Evolutionary conservation across 2,329 filamentous ascomycete genomes (phyloP).

Genomic region (Fonsecaea pedrosoi): DNA sequence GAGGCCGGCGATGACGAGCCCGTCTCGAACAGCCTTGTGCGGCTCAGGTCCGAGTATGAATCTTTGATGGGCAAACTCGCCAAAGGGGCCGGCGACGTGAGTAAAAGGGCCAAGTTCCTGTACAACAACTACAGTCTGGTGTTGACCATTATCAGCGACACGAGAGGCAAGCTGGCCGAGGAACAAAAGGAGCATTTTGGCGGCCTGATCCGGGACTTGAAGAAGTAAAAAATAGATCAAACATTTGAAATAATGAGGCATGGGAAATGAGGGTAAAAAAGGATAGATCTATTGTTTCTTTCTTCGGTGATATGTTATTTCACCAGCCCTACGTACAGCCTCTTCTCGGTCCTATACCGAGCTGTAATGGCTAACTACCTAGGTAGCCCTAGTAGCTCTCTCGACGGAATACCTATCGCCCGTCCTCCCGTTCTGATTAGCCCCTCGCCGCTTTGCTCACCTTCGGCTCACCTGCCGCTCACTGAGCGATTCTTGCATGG

Average conservation of each 20-base stretch:
- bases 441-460: no score
- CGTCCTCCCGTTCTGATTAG: no score
- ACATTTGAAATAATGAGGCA: neutral
- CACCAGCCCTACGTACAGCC: neutral
- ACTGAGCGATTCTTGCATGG: no score
- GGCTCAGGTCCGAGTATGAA: conserved; percentile 82
- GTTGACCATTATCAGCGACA: conserved; percentile 81
- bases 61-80: conserved; percentile 79
- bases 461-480: no score
- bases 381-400: neutral
- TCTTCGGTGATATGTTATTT: neutral
- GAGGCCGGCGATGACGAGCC: conserved; percentile 95
- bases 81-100: conserved; percentile 73
- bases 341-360: neutral
- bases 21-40: conserved; percentile 77
- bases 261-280: neutral
- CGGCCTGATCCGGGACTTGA: conserved; percentile 51
- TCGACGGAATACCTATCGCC: no score
- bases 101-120: conserved; percentile 85
- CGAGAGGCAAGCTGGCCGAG: conserved; percentile 58
- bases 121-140: conserved; percentile 96
- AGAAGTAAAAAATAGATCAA: conserved; percentile 20
- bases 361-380: neutral
- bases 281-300: neutral
- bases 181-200: conserved; percentile 81